A percentile compares a stretch with the other conserved stretches of the same genome.
Evolutionary conservation across 768 basidiomycete genomes (phyloP).

Genomic region (Gelatoporia subvermispora): DNA sequence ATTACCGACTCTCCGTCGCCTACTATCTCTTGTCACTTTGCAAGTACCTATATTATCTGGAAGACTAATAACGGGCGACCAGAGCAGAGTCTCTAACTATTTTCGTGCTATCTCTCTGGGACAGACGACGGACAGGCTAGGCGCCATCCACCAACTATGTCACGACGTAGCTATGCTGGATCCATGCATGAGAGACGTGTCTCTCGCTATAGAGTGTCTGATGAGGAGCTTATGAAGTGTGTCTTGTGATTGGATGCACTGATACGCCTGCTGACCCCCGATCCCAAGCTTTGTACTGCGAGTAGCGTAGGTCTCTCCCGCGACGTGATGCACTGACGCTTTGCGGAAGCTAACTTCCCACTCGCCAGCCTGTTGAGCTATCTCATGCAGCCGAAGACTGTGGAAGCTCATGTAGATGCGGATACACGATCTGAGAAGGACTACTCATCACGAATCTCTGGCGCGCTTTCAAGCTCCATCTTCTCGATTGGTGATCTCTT

Average conservation of each 20-base stretch:
- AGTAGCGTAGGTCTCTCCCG: slow-evolving; percentile 60
- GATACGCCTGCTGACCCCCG: neutral
- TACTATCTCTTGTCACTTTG: too few species aligned
- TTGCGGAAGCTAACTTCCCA: slow-evolving; percentile 8
- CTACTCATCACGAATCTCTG: slow-evolving; percentile 60
- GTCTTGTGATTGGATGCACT: slow-evolving; percentile 20
- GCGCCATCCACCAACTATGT: slow-evolving; percentile 34
- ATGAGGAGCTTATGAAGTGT: slow-evolving; percentile 85
- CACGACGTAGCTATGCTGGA: slow-evolving; percentile 73
- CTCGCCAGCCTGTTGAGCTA: slow-evolving; percentile 62
- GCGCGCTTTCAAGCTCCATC: slow-evolving; percentile 52
- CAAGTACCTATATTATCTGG: too few species aligned
- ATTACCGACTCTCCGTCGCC: too few species aligned
- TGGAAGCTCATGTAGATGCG: slow-evolving; percentile 24
- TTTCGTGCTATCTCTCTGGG: too few species aligned
- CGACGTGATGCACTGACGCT: slow-evolving; percentile 7
- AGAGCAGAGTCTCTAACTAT: too few species aligned
- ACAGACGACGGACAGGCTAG: too few species aligned
- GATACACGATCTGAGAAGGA: slow-evolving; percentile 37
- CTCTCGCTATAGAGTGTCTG: slow-evolving; percentile 72
- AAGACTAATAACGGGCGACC: too few species aligned
- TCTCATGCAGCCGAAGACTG: slow-evolving; percentile 57
- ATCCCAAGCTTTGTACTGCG: slow-evolving; percentile 67
- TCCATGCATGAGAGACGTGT: slow-evolving; percentile 67
- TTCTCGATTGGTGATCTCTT: slow-evolving; percentile 72